phyloP scores from a whole-genome alignment of 306 rosid genomes.

The Trifolium dubium region DNA sequence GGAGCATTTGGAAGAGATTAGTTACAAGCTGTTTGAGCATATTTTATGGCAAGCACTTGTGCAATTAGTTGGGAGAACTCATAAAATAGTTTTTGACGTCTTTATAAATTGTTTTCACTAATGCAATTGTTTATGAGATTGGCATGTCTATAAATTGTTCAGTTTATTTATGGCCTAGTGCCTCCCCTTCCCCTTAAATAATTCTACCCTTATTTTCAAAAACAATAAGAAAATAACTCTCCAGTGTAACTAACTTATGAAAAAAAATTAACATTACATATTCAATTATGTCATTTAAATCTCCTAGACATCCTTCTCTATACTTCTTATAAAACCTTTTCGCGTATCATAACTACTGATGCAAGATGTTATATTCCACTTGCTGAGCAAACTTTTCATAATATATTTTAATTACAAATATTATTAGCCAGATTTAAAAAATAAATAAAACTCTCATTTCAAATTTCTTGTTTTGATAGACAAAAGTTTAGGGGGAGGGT shows the following conservation, averaged over 20 bases:
- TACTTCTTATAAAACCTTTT: constrained; percentile 26
- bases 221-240: no score
- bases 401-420: neutral
- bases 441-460: neutral
- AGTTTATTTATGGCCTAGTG: neutral
- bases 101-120: neutral
- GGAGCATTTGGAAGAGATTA: neutral
- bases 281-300: no score
- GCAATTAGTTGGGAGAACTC: neutral
- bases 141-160: neutral
- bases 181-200: neutral
- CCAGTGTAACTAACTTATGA: no score
- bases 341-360: neutral
- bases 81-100: neutral
- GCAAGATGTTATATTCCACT: neutral
- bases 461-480: neutral
- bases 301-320: no score
- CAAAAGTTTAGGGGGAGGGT: neutral
- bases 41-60: neutral
- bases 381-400: constrained; percentile 9
- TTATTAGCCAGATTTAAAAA: neutral
- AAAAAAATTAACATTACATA: no score
- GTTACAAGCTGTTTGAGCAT: neutral
- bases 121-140: neutral
- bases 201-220: no score